Conservation (phyloP, 2,329 filamentous ascomycete genomes). For the Colletotrichum sp. region DNA sequence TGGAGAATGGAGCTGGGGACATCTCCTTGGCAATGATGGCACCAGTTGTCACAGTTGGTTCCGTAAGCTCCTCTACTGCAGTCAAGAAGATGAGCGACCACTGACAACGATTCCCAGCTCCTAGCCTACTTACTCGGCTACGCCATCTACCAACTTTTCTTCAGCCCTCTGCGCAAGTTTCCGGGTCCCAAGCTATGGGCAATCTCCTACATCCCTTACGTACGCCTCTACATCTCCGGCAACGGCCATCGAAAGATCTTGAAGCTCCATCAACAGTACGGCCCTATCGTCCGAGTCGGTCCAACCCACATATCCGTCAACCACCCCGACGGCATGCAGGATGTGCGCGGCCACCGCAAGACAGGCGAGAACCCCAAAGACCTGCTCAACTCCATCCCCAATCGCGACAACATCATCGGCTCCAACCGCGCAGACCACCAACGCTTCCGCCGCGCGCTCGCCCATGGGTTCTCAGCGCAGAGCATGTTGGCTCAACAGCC, state of each 20-base stretch:
- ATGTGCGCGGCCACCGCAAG: slow-evolving; percentile 39
- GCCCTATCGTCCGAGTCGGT: slow-evolving; percentile 48
- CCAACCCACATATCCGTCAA: slow-evolving; percentile 52
- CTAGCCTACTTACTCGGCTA: background rate
- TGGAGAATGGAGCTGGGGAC: background rate
- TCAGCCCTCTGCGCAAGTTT: slow-evolving; percentile 2
- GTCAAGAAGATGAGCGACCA: background rate
- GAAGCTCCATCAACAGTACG: slow-evolving; percentile 42
- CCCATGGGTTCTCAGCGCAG: slow-evolving; percentile 31
- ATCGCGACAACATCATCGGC: slow-evolving; percentile 18
- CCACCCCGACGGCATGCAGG: slow-evolving; percentile 37
- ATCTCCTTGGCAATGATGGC: background rate
- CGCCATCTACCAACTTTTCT: background rate
- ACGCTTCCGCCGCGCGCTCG: slow-evolving; percentile 25
- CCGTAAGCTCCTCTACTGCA: background rate
- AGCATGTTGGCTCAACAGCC: slow-evolving; percentile 33
- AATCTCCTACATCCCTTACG: background rate
- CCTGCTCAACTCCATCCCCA: background rate
- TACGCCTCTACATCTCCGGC: background rate
- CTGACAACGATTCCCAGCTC: background rate
- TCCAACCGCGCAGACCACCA: slow-evolving; percentile 22
- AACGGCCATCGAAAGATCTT: slow-evolving; percentile 26
- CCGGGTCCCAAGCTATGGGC: slow-evolving; percentile 18
- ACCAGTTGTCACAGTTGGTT: background rate
- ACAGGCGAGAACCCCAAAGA: background rate